phyloP scores from a whole-genome alignment of 345 rosid genomes.

The Lepidium didymum region DNA sequence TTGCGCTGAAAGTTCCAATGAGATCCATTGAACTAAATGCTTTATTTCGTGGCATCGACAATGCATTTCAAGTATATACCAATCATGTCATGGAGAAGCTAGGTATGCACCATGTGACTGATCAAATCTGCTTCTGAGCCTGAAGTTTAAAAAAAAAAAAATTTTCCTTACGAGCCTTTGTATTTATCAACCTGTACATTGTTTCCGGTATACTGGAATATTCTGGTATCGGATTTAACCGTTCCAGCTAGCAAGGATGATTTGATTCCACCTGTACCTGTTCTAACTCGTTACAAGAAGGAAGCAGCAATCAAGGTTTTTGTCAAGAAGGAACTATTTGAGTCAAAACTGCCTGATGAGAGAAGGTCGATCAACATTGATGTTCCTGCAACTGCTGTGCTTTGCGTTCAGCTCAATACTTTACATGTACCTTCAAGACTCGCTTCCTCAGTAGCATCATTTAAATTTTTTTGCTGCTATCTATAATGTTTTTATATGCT shows the following conservation, averaged over 20 bases:
- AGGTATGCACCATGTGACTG: constrained; percentile 42
- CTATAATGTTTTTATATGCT: constrained; percentile 16
- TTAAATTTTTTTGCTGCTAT: neutral
- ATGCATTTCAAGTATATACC: constrained; percentile 87
- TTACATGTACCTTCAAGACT: constrained; percentile 59
- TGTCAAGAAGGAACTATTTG: constrained; percentile 92
- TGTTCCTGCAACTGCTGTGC: constrained; percentile 55
- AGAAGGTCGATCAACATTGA: constrained; percentile 55
- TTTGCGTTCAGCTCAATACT: constrained; percentile 91
- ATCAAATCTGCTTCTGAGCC: constrained; percentile 4
- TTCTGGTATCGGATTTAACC: constrained; percentile 21
- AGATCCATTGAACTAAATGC: constrained; percentile 66
- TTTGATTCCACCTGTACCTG: constrained; percentile 86
- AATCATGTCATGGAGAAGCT: constrained; percentile 69
- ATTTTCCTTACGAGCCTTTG: neutral
- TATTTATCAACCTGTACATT: neutral
- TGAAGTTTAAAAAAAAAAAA: neutral
- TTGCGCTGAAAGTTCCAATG: constrained; percentile 85
- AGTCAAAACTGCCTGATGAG: constrained; percentile 64
- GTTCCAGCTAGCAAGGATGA: constrained; percentile 83
- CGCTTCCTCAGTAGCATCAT: constrained; percentile 7
- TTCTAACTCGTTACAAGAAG: constrained; percentile 79
- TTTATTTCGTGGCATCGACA: constrained; percentile 78
- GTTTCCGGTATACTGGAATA: neutral
- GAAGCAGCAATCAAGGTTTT: constrained; percentile 91